Base-by-base conservation (phyloP, 495 filamentous ascomycete species). In the Pseudomonodictys pantanalensis region DNA sequence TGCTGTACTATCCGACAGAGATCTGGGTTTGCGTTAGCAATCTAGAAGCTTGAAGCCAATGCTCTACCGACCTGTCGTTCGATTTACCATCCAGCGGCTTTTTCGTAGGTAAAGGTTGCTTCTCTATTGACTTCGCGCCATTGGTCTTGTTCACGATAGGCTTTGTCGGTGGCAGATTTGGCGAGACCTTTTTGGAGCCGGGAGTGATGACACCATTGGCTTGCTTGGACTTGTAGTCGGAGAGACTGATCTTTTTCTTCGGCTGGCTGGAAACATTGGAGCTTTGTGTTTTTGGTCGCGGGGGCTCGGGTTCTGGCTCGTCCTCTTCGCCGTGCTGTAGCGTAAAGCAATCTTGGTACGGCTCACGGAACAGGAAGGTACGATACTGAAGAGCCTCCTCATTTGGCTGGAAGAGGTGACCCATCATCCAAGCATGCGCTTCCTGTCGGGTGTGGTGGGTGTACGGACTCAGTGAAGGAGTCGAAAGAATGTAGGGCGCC, bases 241-340 rank as follows among this genome's bases (percentile, higher is more conserved):
- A 60, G 15, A 66, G 56, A 25, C 35, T 70, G 17, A 70, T 68
- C 48, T 66, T 66, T 52, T 69, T 69, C 58, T 70, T 70, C 18
- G 65, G 53, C 39, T 56, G 57, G 5, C 20, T 26, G 6, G 47
- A 41, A 10, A 32, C 51, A 43, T 48, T 58, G 7, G 52, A 41
- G 4, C 45, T 35, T 26, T 53, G 56, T 33, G 57, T 35, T 48
- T 66, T 61, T 10, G 58, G 32, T 42, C 41, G 47, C 24, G 52
- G 45, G 26, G 18, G 17, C 4, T 47, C 41, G 26, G 18, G 17
- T 3, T 47, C 41, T 1, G 44, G 50, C n/a, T 55, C 49, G 51
- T 39, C 58, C 1, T 65, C 61, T 43, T 53, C 58, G 39, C 43
- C 60, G 0, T 41, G 43, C 29, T 56, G 57, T 45, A 65, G 24